Evolutionary conservation across 257 asterid genomes (phyloP), one percentile per base, ranked within the genome.

Genomic region (Solanum etuberosum): DNA sequence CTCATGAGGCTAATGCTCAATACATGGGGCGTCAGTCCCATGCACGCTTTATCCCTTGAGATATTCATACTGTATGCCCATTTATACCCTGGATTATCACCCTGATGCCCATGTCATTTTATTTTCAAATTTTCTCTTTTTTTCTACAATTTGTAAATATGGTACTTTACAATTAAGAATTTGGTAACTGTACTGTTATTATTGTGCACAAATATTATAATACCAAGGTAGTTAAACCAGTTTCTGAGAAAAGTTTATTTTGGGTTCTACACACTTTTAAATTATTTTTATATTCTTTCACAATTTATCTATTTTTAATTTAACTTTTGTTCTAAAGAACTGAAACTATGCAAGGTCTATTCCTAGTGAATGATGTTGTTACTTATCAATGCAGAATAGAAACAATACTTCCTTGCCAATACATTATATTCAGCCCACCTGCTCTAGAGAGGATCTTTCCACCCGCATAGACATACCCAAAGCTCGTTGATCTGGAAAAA

Each of bases 401-500:
- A 85, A 40, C 63, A 63, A 54, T 38, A 63, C 86, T 63, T 84
- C 23, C 32, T n/a, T 68, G 85, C 74, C 80, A 54, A 46, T 15
- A 88, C 67, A 84, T 71, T 38, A 78, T 83, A 67, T 27, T 85
- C 67, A 88, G 83, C 91, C 83, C 61, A 97, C 99, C 97, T 97
- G 99, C 93, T 97, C 95, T 88, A 97, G 91, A 29, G 98, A 94
- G 88, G 99, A 95, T 89, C 99, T 91, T 89, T 97, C 99, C 88
- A 94, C 91, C 86, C 99, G 95, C 99, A 97, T 97, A 68, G 99
- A 97, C 99, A 97, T 97, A 72, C 99, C 99, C 96, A 97, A 89
- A 86, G 99, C 99, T 91, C 99, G 95, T 93, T 97, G 99, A 92
- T 96, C 99, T 97, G 89, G 46, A 85, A 76, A 85, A 61, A 89